These are phyloP conservation scores for Chenopodium quinoa DNA, from an alignment of 148 eudicot genomes.

Conservation along the genomic window DNA sequence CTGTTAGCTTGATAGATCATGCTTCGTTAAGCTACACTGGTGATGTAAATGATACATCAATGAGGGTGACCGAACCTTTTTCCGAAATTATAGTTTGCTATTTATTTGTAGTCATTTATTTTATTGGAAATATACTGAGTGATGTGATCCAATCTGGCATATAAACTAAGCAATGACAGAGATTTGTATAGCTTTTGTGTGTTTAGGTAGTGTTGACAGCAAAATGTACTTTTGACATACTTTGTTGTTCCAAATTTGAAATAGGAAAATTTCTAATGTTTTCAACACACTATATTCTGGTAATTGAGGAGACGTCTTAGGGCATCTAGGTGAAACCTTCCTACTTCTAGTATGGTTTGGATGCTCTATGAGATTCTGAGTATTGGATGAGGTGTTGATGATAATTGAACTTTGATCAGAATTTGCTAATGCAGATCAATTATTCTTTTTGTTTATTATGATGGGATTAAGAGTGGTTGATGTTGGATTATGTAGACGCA, in stretches of 20 bases:
- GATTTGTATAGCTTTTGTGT: background rate
- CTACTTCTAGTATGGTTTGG: background rate
- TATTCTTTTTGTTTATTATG: too few relatives aligned
- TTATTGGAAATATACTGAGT: background rate
- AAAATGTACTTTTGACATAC: background rate
- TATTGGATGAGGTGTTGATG: background rate
- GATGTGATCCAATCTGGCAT: background rate
- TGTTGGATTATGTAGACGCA: background rate
- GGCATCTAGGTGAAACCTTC: background rate
- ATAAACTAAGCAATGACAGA: background rate
- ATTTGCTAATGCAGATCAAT: too few relatives aligned
- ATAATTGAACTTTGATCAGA: background rate
- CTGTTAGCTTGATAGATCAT: background rate
- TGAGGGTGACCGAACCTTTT: background rate
- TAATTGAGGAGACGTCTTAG: background rate
- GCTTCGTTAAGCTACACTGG: background rate
- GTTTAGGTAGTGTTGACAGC: background rate
- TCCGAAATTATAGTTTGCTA: background rate
- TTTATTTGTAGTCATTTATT: background rate
- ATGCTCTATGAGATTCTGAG: background rate
- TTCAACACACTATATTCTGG: background rate
- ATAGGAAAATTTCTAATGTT: background rate
- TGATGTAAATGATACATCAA: background rate
- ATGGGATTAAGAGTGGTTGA: background rate
- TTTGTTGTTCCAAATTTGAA: background rate